Evolutionary conservation across 2,329 filamentous ascomycete genomes (phyloP), one percentile per base, ranked within the genome.

Genomic region (Leptographium wingfieldii): DNA sequence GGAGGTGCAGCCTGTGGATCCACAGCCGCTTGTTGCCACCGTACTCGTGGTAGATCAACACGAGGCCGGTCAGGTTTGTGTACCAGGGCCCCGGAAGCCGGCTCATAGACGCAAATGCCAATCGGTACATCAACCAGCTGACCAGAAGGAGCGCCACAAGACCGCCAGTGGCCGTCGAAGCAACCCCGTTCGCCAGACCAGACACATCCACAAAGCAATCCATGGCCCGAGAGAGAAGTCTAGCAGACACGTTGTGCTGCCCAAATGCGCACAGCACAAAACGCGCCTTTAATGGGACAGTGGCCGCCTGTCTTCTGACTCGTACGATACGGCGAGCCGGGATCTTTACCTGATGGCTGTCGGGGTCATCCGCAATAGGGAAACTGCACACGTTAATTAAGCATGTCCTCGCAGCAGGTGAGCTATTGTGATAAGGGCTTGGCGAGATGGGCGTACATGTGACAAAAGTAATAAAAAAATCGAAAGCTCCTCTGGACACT

Each of bases 51-150:
- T 58, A 60, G 43, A 58, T 22, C n/a, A 51, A n/a, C 10, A 55
- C 38, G 27, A 55, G 25, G 12, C 33, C 12, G n/a, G 27, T 43
- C 43, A 62, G 46, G 10, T 52, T 57, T 0, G 60, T 62, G 46
- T 58, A 54, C 60, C 60, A 62, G 10, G 60, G 60, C 6, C 60
- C 60, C 11, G 60, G 60, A 16, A 62, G 57, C 29, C 43, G n/a
- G 1, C 35, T 40, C 16, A 31, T 49, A 12, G 48, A 43, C 19
- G 57, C 48, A 48, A 61, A 49, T 0, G 25, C 27, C 22, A 57
- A 16, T 19, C 57, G 60, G 38, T 59, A 58, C 25, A 35, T n/a
- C n/a, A 59, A 12, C 57, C 57, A 56, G 54, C 14, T 46, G 22
- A 29, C 33, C 6, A 58, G 22, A 5, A 55, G 9, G 31, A 55